A percentile compares a stretch with the other conserved stretches of the same genome.
Evolutionary conservation across 768 basidiomycete genomes (phyloP).

Genomic region (Boletus barrowsii): DNA sequence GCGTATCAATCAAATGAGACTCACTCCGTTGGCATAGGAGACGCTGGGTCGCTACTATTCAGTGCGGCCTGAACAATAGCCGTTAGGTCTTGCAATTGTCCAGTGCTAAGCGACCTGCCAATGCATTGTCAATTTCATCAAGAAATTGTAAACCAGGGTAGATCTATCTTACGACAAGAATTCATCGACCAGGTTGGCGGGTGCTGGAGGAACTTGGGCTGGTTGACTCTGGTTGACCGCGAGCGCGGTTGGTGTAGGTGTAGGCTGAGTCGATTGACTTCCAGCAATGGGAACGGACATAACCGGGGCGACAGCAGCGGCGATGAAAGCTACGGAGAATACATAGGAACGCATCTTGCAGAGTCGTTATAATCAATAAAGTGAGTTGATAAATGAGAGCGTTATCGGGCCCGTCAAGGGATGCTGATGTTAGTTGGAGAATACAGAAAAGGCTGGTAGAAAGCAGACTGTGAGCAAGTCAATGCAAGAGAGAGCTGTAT

Average conservation of each 20-base stretch:
- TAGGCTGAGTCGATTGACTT: neutral
- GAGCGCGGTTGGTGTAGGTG: neutral
- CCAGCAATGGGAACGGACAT: constrained; percentile 3
- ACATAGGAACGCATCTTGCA: constrained; percentile 12
- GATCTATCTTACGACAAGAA: neutral
- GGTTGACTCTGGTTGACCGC: neutral
- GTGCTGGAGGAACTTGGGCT: neutral
- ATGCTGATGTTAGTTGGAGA: constrained; percentile 7
- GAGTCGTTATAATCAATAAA: neutral
- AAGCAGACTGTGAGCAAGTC: neutral
- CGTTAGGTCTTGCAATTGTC: neutral
- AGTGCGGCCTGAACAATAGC: neutral
- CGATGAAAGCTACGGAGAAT: constrained; percentile 6
- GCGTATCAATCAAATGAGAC: neutral
- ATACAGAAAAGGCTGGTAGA: constrained; percentile 15
- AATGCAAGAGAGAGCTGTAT: neutral
- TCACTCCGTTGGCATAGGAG: neutral
- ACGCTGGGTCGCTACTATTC: neutral
- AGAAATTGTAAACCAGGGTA: too few species aligned
- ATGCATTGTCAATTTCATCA: neutral
- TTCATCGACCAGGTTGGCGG: neutral
- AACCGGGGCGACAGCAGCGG: neutral
- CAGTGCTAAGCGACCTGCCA: neutral
- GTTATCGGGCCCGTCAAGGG: constrained; percentile 11
- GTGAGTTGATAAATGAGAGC: constrained; percentile 4